These are phyloP conservation scores for Yarrowia sp. DNA, from an alignment of 805 yeast species.

Conservation along the genomic window DNA sequence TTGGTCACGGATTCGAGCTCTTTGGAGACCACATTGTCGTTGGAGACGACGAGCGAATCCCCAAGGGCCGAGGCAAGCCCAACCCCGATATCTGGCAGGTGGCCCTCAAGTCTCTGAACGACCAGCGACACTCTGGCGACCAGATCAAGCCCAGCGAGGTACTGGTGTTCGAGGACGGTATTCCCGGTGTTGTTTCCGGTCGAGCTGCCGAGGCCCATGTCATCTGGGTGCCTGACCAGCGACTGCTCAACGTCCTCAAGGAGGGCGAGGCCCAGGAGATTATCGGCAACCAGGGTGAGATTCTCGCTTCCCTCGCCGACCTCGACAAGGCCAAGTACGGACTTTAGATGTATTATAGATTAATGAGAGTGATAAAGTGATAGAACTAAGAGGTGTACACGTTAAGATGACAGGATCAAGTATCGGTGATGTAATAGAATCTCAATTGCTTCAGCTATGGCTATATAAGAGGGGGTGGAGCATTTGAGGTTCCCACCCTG, in stretches of 20 bases:
- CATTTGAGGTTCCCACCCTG: too few relatives aligned
- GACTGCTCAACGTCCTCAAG: constrained; percentile 64
- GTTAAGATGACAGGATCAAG: too few relatives aligned
- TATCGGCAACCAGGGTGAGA: constrained; percentile 65
- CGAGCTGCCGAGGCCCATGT: constrained; percentile 81
- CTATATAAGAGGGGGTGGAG: too few relatives aligned
- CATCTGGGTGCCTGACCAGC: constrained; percentile 92
- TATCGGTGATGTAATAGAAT: too few relatives aligned
- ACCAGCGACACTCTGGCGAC: constrained; percentile 55
- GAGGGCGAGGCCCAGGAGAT: constrained; percentile 56
- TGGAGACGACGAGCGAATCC: constrained; percentile 87
- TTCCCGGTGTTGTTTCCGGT: constrained; percentile 89
- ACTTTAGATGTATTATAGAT: constrained; percentile 9
- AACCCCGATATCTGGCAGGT: constrained; percentile 89
- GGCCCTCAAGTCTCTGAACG: constrained; percentile 75
- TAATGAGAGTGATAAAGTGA: too few relatives aligned
- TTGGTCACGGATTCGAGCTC: constrained; percentile 64
- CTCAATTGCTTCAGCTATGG: too few relatives aligned
- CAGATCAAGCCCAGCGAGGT: constrained; percentile 77
- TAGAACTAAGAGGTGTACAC: too few relatives aligned
- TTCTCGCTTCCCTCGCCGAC: constrained; percentile 59
- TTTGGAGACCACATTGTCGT: constrained; percentile 76
- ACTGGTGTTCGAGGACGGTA: constrained; percentile 92
- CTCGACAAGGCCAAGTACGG: constrained; percentile 59
- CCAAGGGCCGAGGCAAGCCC: constrained; percentile 91